Evolutionary conservation across 192 early-diverging fungal species (phyloP), one percentile per base, ranked within the genome.

Genomic region (Bifiguratus adelaidae): DNA sequence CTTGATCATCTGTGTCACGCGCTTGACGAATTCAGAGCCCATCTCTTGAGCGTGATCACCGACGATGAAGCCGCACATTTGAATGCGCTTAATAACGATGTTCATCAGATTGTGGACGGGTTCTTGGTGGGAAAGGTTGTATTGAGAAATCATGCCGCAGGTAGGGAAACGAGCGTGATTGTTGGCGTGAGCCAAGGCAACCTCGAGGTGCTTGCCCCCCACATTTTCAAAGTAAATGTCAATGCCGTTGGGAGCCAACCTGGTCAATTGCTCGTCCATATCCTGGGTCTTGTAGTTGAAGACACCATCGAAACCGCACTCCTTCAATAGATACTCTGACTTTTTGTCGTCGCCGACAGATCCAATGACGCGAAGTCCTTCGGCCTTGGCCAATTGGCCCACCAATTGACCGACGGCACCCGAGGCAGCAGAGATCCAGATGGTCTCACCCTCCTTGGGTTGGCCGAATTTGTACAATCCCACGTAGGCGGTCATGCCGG

Each of bases 221-320:
- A 92, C 85, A 33, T 85, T 76, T 42, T 92, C 88, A 62, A 80
- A 91, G 55, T 92, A 91, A 15, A 92, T 75, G 51, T 94, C 91
- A 42, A 94, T 74, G 30, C 92, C 89, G 7, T 85, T 59, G 21
- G 89, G 89, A 26, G 77, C 78, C 2, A 65, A 55, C 56, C 77
- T 55, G 26, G 47, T 65, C 16, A 95, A 76, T 15, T 70, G 74
- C 0, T 51, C 58, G 1, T 55, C 44, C 16, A 55, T 48, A n/a
- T 65, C 70, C 5, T 63, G 70, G 2, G 76, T 89, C 62, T 92
- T 95, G 82, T 95, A 95, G 72, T 95, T 95, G 73, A 95, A 86
- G 9, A 73, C 92, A 3, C 67, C 85, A 60, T 95, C 89, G 30
- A 84, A 85, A 5, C 82, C 82, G 34, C 82, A 53, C 28, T 72